phyloP scores from a whole-genome alignment of 805 yeast genomes.

The Ogataea philodendri region DNA sequence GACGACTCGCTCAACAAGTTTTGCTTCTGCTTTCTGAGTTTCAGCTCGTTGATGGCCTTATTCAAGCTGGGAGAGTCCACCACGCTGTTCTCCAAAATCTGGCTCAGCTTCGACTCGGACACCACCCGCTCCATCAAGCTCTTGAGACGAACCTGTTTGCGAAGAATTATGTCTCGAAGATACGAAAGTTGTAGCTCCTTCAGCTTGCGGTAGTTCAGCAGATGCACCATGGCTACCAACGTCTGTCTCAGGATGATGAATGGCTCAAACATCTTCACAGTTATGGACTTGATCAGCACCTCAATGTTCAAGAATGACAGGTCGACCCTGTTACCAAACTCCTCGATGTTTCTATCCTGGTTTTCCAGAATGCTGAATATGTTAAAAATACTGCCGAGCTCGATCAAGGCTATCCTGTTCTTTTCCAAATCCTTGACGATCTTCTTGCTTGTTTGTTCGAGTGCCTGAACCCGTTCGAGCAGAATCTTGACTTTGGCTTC shows the following conservation, averaged over 20 bases:
- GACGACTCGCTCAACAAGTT: constrained; percentile 13
- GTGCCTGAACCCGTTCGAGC: constrained; percentile 19
- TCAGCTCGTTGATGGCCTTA: constrained; percentile 29
- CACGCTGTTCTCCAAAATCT: constrained; percentile 23
- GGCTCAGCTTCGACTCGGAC: constrained; percentile 26
- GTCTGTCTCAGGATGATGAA: constrained; percentile 47
- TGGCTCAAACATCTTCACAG: constrained; percentile 50
- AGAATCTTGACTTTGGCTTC: constrained; percentile 23
- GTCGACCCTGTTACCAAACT: constrained; percentile 53
- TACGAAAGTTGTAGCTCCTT: constrained; percentile 50
- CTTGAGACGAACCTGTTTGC: constrained; percentile 37
- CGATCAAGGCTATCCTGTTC: constrained; percentile 41
- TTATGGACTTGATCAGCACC: constrained; percentile 38
- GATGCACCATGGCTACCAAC: constrained; percentile 40
- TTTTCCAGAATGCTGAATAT: constrained; percentile 49
- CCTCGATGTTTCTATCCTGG: constrained; percentile 39
- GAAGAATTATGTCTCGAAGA: constrained; percentile 36
- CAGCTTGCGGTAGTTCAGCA: constrained; percentile 48
- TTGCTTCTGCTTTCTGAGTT: constrained; percentile 18
- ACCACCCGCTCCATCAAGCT: constrained; percentile 26
- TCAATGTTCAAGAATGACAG: constrained; percentile 49
- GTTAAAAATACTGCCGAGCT: constrained; percentile 56
- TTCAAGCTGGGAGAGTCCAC: constrained; percentile 35
- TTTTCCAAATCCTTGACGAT: constrained; percentile 40
- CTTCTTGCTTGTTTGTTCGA: constrained; percentile 40